A percentile compares a stretch with the other conserved stretches of the same genome.
phyloP scores from a whole-genome alignment of 2,329 filamentous ascomycete genomes.

The Pseudogymnoascus sp. region DNA sequence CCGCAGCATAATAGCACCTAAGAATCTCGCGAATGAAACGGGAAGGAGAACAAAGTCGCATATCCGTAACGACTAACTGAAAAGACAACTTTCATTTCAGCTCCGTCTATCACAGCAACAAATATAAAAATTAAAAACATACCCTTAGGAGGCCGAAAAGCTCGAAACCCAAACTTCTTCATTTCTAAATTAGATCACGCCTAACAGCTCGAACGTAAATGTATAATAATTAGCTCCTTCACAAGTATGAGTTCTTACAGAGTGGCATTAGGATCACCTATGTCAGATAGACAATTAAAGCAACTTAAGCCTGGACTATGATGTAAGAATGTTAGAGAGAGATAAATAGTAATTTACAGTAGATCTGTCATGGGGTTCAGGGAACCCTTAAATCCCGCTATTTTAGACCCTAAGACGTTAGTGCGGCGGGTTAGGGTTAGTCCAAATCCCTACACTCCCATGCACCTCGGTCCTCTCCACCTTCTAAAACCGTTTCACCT shows the following conservation, averaged over 20 bases:
- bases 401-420: too few relatives aligned
- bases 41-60: background rate
- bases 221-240: background rate
- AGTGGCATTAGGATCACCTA: background rate
- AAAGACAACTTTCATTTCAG: background rate
- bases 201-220: background rate
- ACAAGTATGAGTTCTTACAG: background rate
- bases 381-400: too few relatives aligned
- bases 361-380: background rate
- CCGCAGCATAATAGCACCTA: background rate
- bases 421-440: background rate
- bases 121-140: background rate
- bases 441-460: background rate
- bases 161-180: background rate
- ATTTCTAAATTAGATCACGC: background rate
- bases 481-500: constrained; percentile 46
- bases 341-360: too few relatives aligned
- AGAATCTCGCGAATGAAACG: background rate
- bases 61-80: background rate
- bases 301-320: too few relatives aligned
- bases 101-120: background rate
- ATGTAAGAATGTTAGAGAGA: too few relatives aligned
- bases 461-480: background rate
- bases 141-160: background rate
- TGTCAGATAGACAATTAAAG: background rate